These are phyloP conservation scores for Botrytis paeoniae DNA, from an alignment of 2,329 filamentous ascomycete species.

Conservation along the genomic window DNA sequence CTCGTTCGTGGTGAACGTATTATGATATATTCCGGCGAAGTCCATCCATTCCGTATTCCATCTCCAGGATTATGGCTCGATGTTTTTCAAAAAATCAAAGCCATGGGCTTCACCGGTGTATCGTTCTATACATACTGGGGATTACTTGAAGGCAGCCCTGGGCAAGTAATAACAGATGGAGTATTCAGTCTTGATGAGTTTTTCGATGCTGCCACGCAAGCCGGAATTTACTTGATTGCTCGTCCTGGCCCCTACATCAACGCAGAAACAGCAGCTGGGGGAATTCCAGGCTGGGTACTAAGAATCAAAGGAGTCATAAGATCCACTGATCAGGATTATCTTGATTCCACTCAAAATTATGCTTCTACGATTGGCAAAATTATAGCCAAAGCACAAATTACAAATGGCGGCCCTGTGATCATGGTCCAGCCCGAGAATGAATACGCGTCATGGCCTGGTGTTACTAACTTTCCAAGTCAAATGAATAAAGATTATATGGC, in stretches of 20 bases:
- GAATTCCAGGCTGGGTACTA: slow-evolving; percentile 78
- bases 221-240: slow-evolving; percentile 74
- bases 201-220: slow-evolving; percentile 68
- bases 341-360: slow-evolving; percentile 65
- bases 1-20: slow-evolving; percentile 60
- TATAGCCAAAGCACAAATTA: slow-evolving; percentile 75
- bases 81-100: slow-evolving; percentile 78
- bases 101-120: slow-evolving; percentile 73
- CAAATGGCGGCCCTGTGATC: slow-evolving; percentile 76
- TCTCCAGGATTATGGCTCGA: slow-evolving; percentile 65
- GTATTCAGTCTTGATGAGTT: slow-evolving; percentile 72
- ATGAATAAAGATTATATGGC: slow-evolving; percentile 67
- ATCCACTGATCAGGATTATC: slow-evolving; percentile 58
- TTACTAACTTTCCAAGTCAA: slow-evolving; percentile 41
- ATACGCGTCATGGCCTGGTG: slow-evolving; percentile 54
- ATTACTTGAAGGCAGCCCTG: slow-evolving; percentile 69
- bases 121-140: slow-evolving; percentile 81
- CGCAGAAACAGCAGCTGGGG: slow-evolving; percentile 72
- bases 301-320: slow-evolving; percentile 61
- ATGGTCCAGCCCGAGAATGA: slow-evolving; percentile 81
- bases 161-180: slow-evolving; percentile 66
- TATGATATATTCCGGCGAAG: slow-evolving; percentile 61
- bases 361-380: slow-evolving; percentile 55
- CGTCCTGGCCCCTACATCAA: slow-evolving; percentile 64
- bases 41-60: slow-evolving; percentile 60